phyloP scores from a whole-genome alignment of 1,284 basidiomycete genomes.

The Puccinia horiana region DNA sequence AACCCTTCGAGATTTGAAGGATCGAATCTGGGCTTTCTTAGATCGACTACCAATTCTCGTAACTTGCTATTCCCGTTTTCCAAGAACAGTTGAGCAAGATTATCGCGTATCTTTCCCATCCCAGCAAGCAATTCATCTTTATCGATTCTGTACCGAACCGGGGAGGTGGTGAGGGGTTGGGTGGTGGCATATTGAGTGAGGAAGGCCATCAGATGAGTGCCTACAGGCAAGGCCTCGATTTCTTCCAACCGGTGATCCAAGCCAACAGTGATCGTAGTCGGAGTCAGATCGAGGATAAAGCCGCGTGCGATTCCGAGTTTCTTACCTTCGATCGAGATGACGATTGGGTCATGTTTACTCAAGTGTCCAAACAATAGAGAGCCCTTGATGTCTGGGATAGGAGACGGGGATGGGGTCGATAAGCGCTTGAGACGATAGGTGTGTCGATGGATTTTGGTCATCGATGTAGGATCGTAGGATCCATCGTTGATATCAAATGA shows the following conservation, averaged over 20 bases:
- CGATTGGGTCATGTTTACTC: conserved; percentile 75
- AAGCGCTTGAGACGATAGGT: conserved; percentile 30
- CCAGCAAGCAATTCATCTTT: conserved; percentile 86
- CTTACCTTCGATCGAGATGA: conserved; percentile 76
- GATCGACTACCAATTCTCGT: conserved; percentile 77
- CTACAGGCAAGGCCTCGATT: conserved; percentile 10
- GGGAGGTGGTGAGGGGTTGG: conserved; percentile 55
- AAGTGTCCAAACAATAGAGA: conserved; percentile 79
- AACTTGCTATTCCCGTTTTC: conserved; percentile 65
- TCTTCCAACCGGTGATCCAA: conserved; percentile 73
- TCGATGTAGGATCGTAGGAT: conserved; percentile 60
- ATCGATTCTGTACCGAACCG: conserved; percentile 76
- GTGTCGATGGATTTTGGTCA: conserved; percentile 54
- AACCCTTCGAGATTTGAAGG: conserved; percentile 55
- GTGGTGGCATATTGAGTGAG: conserved; percentile 14
- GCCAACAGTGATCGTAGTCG: conserved; percentile 70
- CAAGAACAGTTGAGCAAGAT: conserved; percentile 85
- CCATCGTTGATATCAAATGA: conserved; percentile 55
- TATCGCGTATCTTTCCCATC: conserved; percentile 83
- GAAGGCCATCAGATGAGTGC: conserved; percentile 3
- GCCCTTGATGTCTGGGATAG: conserved; percentile 4
- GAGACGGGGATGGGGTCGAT: not conserved
- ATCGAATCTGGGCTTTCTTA: conserved; percentile 69
- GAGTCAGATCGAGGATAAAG: conserved; percentile 73
- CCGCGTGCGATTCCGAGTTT: conserved; percentile 81